Evolutionary conservation across 148 eudicot genomes (phyloP), one percentile per base, ranked within the genome.

Genomic region (Cornus suecica): DNA sequence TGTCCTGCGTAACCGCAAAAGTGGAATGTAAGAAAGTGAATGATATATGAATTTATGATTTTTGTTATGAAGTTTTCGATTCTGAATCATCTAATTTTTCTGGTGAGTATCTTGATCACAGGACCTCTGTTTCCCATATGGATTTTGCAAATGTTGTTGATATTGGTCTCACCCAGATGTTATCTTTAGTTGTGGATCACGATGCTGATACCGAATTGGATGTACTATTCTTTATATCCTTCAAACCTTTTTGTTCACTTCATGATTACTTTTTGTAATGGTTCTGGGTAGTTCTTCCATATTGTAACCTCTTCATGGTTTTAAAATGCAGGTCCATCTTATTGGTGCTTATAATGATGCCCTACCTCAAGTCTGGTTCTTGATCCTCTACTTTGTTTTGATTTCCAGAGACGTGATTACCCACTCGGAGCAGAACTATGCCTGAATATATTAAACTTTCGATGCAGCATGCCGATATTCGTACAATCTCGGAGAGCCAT

Each of bases 41-140:
- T 29, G 16, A 66, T 22, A 23, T 31, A 25, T 65, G 8, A 58
- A 31, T 42, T 10, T 79, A 5, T 58, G 20, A 4, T 9, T 20
- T 10, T 76, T 54, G 16, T 24, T 31, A 61, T 56, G 15, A 61
- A 41, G 32, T 56, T 20, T 45, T 69, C 29, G 25, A 30, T 29
- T 74, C 68, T 74, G 13, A 66, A 51, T 60, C n/a, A 24, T 75
- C 29, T 28, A 8, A 74, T 54, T 64, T 28, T 75, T 32, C 22
- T 65, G 68, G 18, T 66, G 29, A 51, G 2, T 76, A 60, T 34
- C 58, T 41, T 56, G 68, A 70, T 76, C 83, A 54, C 85, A 92
- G 99, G 88, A 86, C 87, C 48, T 88, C 97, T 23, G 85, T 91
- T 65, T 94, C 89, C 52, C 99, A 95, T 81, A 74, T 95, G 97